Base-by-base conservation (phyloP, 768 basidiomycete genomes). In the Kwoniella sp. region DNA sequence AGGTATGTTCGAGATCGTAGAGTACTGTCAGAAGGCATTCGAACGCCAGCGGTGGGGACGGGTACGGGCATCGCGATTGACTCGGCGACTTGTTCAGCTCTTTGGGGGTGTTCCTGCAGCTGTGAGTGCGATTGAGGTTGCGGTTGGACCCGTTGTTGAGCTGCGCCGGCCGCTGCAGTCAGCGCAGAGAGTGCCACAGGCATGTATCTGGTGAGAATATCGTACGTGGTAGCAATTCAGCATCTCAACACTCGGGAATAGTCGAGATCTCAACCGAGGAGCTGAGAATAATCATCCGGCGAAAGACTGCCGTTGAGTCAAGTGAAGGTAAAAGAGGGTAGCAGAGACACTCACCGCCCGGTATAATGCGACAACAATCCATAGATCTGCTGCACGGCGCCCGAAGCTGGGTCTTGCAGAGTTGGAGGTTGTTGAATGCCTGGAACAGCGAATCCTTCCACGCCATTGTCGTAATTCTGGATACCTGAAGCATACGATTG, bases 351-450 rank as follows among this genome's bases (percentile, higher is more conserved):
- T 71, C 60, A 75, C 78, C 67, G 67, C 52, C 61, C 67, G 8
- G 76, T 77, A 60, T 80, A 78, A 46, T 68, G 65, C 3, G 63
- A 58, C 1, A 76, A 55, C 10, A 71, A 54, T 0, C 73, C 66
- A 54, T 77, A 77, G 13, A 76, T 59, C 61, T 73, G 71, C 55
- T 69, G 69, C 3, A 71, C 62, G 6, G 75, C 69, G 13, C 79
- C 79, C 0, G 69, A 69, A 22, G 73, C 77, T n/a, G 79, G 79
- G 63, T 80, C 76, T n/a, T 74, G 72, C 48, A 80, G 36, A 0
- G 76, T 74, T 1, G 79, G 79, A 21, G 79, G 79, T 30, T 74
- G 72, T 30, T 67, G 67, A 8, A 70, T n/a, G 19, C 58, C 60
- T 9, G 48, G 46, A 27, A 67, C 60, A 24, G 48, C 65, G 26